Conservation (phyloP, 441 rosid genomes). For the Hura crepitans region DNA sequence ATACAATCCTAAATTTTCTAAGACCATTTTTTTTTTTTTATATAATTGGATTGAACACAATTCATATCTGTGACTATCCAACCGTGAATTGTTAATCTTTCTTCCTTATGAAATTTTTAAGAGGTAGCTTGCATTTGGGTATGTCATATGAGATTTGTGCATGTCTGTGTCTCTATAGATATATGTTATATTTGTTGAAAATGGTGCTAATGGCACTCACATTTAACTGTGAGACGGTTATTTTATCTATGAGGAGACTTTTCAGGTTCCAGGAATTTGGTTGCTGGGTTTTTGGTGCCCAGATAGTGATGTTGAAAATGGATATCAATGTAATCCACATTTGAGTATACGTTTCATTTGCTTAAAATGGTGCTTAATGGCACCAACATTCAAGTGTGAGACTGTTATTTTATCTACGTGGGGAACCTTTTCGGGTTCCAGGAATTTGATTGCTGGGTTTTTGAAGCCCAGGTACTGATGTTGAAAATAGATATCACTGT, state of each 20-base stretch:
- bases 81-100: not conserved
- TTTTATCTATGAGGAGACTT: not conserved
- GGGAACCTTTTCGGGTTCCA: not conserved
- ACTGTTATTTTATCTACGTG: no score
- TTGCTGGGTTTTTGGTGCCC: not conserved
- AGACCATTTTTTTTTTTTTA: no score
- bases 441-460: not conserved
- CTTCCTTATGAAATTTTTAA: not conserved
- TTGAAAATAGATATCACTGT: not conserved
- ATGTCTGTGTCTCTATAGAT: no score
- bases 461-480: not conserved
- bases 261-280: not conserved
- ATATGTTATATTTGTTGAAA: no score
- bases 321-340: not conserved
- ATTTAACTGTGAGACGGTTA: no score
- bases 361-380: no score
- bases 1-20: no score
- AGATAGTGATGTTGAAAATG: not conserved
- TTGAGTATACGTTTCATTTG: no score
- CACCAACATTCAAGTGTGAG: no score
- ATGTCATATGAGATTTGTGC: no score
- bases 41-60: not conserved
- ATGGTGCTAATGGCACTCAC: no score
- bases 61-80: not conserved
- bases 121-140: not conserved